phyloP scores from a whole-genome alignment of 768 basidiomycete species.

The Atractiella rhizophila region DNA sequence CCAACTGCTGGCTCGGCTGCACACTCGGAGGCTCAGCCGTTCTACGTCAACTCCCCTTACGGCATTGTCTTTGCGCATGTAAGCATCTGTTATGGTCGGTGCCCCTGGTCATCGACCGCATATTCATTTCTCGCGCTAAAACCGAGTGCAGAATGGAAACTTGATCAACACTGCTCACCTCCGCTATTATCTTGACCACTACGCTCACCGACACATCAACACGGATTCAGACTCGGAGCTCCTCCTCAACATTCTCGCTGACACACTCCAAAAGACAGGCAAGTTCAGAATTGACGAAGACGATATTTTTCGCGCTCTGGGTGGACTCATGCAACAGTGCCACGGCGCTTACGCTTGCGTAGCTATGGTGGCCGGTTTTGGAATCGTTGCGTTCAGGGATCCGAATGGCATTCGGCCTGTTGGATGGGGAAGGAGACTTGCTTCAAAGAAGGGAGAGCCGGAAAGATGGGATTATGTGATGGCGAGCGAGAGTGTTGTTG shows the following conservation, averaged over 20 bases:
- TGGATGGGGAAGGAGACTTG: slow-evolving; percentile 44
- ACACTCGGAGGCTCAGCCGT: slow-evolving; percentile 91
- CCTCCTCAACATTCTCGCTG: slow-evolving; percentile 85
- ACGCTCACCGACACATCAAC: slow-evolving; percentile 93
- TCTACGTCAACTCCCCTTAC: slow-evolving; percentile 99
- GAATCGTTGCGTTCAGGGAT: slow-evolving; percentile 90
- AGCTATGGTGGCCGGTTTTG: slow-evolving; percentile 97
- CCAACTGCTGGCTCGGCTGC: slow-evolving; percentile 94
- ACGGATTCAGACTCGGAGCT: slow-evolving; percentile 95
- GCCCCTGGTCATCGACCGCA: not conserved
- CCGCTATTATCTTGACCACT: slow-evolving; percentile 82
- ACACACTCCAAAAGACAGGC: slow-evolving; percentile 91
- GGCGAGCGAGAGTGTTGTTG: slow-evolving; percentile 85
- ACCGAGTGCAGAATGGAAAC: slow-evolving; percentile 62
- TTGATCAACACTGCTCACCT: slow-evolving; percentile 71
- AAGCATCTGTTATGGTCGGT: slow-evolving; percentile 19
- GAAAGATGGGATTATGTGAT: slow-evolving; percentile 65
- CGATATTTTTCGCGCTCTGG: slow-evolving; percentile 85
- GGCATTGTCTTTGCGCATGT: slow-evolving; percentile 96
- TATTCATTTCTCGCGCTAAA: not conserved
- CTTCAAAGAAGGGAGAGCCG: slow-evolving; percentile 1
- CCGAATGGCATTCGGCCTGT: slow-evolving; percentile 90
- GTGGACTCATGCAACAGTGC: slow-evolving; percentile 63
- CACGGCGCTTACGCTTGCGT: slow-evolving; percentile 90
- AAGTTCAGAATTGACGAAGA: slow-evolving; percentile 98